Percentiles rank a stretch among this genome's conserved stretches.
Conservation (phyloP, 176 grass and related monocot species). For the Stipa capillata region DNA sequence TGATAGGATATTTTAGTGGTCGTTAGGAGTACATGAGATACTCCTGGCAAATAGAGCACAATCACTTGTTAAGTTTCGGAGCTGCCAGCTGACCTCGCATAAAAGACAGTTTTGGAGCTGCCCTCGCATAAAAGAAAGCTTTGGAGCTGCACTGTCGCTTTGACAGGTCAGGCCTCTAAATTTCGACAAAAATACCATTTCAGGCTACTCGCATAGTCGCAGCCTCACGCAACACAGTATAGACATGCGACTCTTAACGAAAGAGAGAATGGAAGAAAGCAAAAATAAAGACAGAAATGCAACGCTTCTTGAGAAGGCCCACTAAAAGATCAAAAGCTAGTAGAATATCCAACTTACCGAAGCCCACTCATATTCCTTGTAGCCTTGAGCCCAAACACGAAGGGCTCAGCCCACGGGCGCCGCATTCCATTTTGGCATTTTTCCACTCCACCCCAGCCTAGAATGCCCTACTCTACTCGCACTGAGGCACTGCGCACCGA, state of each 20-base stretch:
- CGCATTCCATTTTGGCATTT: background rate
- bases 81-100: no score
- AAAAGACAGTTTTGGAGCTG: no score
- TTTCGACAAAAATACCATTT: background rate
- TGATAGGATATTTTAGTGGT: background rate
- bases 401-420: background rate
- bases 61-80: background rate
- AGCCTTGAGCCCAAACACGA: background rate
- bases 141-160: background rate
- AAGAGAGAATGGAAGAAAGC: no score
- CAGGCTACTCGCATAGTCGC: background rate
- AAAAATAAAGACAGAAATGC: background rate
- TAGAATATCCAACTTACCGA: background rate
- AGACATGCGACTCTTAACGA: no score
- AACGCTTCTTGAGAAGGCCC: background rate
- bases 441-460: background rate
- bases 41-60: background rate
- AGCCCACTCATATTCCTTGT: background rate
- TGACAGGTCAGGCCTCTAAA: background rate
- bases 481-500: background rate
- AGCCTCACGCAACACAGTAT: no score
- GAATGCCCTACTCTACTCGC: background rate
- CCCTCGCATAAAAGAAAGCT: no score
- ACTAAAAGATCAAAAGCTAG: background rate
- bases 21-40: no score